Evolutionary conservation across 1,284 basidiomycete species (phyloP), one percentile per base, ranked within the genome.

Genomic region (Pterulicium gracile): DNA sequence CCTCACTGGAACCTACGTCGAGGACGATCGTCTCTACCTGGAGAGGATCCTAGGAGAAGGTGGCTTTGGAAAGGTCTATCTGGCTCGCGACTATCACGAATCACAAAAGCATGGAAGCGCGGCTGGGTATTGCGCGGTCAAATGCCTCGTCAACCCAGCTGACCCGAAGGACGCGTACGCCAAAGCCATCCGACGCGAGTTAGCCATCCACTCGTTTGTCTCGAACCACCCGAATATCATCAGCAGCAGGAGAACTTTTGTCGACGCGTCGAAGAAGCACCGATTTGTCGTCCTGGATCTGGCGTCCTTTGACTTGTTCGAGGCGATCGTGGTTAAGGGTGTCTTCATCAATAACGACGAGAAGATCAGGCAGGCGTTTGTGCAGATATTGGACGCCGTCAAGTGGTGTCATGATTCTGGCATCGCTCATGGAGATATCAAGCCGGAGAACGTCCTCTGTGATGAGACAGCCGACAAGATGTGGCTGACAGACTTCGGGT

Each of bases 401-500:
- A 72, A 79, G 39, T 75, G 76, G 58, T 66, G 65, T 60, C 75
- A 81, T 58, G 63, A 62, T 13, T 61, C 77, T 43, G 78, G 79
- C 61, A 78, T 87, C 59, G 83, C 75, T 63, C 84, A 87, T 59
- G 80, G 84, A 40, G 84, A 87, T 57, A 65, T 88, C 54, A 88
- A 87, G 64, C 84, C 83, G 22, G 84, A 87, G 61, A 87, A 88
- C 63, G 77, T 87, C 49, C 65, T 88, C 43, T 82, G 79, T 58
- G 73, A 53, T 54, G 62, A 64, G n/a, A 61, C 54, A 42, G 81
- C 81, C 41, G 63, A 68, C 47, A 67, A 69, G 49, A 71, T 87
- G 36, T 70, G 76, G 39, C 65, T 88, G 47, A 81, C 82, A 44
- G 84, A 88, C 63, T 88, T 87, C 59, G 84, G 84, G 2, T 69